Percentiles rank a stretch among this genome's conserved stretches.
Evolutionary conservation across 2,329 filamentous ascomycete genomes (phyloP).

Genomic region (Pestalotiopsis sp.): DNA sequence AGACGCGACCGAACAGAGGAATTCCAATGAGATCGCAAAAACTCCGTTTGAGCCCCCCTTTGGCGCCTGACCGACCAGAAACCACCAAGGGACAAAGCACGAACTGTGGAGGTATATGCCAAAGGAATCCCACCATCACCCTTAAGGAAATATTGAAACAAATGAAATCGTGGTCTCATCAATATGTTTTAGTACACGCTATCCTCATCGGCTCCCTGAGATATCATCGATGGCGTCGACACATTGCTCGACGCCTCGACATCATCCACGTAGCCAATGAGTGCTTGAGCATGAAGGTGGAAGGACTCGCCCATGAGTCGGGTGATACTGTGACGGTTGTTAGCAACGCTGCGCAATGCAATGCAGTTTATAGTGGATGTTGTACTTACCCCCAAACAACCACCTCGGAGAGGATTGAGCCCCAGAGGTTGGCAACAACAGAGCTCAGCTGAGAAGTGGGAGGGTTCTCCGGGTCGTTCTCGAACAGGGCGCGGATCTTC

Average conservation of each 20-base stretch:
- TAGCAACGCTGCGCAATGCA: constrained; percentile 50
- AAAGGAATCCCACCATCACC: constrained; percentile 39
- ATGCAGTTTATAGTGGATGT: background rate
- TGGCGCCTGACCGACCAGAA: constrained; percentile 31
- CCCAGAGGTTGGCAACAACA: constrained; percentile 94
- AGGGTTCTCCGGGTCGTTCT: constrained; percentile 83
- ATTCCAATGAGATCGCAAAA: constrained; percentile 28
- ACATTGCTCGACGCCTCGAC: constrained; percentile 70
- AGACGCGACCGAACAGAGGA: constrained; percentile 35
- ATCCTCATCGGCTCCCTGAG: constrained; percentile 71
- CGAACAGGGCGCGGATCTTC: constrained; percentile 87
- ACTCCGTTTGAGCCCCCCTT: constrained; percentile 29
- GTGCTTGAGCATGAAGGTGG: constrained; percentile 92
- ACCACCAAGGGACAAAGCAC: constrained; percentile 27
- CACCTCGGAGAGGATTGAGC: constrained; percentile 96
- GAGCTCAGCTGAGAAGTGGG: constrained; percentile 82
- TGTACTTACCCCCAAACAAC: constrained; percentile 96
- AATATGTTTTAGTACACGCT: constrained; percentile 65
- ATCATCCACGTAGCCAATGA: constrained; percentile 92
- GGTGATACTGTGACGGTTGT: constrained; percentile 52
- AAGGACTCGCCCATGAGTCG: constrained; percentile 98
- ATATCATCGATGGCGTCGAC: constrained; percentile 72
- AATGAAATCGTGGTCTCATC: constrained; percentile 56
- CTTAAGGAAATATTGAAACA: constrained; percentile 32
- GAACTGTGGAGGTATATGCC: constrained; percentile 49